These are phyloP conservation scores for Podaxis sp. DNA, from an alignment of 768 basidiomycete genomes.

Conservation along the genomic window DNA sequence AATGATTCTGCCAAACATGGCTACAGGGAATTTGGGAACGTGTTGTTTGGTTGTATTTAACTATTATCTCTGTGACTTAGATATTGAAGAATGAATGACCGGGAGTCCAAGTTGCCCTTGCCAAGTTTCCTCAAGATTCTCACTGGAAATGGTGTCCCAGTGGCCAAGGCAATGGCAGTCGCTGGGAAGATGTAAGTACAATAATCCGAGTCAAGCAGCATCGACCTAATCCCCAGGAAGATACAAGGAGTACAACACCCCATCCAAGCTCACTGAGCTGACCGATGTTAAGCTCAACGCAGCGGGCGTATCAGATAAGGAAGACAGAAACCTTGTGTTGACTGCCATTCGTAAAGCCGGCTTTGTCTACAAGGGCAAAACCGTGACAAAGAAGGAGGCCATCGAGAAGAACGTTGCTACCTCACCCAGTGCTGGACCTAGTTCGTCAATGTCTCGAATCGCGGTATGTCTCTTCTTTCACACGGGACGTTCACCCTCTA, in stretches of 20 bases:
- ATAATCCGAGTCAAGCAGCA: not conserved
- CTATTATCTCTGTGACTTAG: slow-evolving; percentile 3
- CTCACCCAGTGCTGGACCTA: slow-evolving; percentile 15
- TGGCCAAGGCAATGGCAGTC: slow-evolving; percentile 66
- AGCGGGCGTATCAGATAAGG: slow-evolving; percentile 62
- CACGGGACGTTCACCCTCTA: not conserved
- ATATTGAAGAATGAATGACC: slow-evolving; percentile 19
- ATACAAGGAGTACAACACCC: slow-evolving; percentile 70
- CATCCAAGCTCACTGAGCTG: slow-evolving; percentile 52
- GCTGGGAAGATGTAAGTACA: slow-evolving; percentile 63
- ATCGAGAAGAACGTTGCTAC: slow-evolving; percentile 17
- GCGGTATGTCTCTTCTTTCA: not conserved
- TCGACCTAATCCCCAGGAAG: slow-evolving; percentile 31
- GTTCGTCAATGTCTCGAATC: not conserved
- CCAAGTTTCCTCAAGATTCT: slow-evolving; percentile 68
- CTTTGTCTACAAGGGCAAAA: slow-evolving; percentile 36
- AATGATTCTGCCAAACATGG: not conserved
- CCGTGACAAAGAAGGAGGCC: slow-evolving; percentile 23
- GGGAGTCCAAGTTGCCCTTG: slow-evolving; percentile 50
- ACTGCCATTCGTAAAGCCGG: slow-evolving; percentile 63
- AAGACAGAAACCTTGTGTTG: slow-evolving; percentile 59
- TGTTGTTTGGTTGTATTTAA: slow-evolving; percentile 6
- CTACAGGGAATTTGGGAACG: not conserved
- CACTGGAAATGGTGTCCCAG: slow-evolving; percentile 52
- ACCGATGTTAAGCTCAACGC: slow-evolving; percentile 57